Conservation (phyloP, 1,284 basidiomycete genomes). For the Stereum hirsutum region DNA sequence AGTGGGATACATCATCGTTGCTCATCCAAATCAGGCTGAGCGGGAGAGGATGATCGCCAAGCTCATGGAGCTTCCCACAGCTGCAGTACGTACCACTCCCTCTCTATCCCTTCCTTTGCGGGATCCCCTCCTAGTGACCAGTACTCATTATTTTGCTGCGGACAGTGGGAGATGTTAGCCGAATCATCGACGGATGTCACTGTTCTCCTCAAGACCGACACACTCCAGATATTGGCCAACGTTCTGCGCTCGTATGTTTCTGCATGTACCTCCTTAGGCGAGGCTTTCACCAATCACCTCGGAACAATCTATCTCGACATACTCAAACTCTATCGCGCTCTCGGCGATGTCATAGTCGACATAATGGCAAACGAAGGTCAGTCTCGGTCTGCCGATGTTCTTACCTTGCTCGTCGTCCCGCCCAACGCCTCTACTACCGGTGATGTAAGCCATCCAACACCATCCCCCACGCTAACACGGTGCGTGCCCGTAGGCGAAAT, state of each 20-base stretch:
- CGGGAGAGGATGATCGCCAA: conserved; percentile 95
- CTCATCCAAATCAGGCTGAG: conserved; percentile 96
- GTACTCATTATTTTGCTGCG: background rate
- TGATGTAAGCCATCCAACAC: too few relatives aligned
- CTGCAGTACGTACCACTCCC: conserved; percentile 53
- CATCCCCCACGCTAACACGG: too few relatives aligned
- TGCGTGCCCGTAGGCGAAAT: conserved; percentile 85
- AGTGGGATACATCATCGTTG: conserved; percentile 98
- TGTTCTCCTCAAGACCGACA: conserved; percentile 85
- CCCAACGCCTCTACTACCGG: too few relatives aligned
- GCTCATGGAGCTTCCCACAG: conserved; percentile 97
- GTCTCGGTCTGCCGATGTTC: conserved; percentile 14
- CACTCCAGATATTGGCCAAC: conserved; percentile 96
- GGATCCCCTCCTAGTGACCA: background rate
- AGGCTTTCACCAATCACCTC: conserved; percentile 95
- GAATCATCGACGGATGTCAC: conserved; percentile 93
- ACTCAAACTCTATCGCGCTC: conserved; percentile 96
- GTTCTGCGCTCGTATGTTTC: conserved; percentile 99
- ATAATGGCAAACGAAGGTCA: conserved; percentile 82
- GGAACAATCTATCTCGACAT: conserved; percentile 97
- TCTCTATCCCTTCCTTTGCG: background rate
- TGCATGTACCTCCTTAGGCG: conserved; percentile 94
- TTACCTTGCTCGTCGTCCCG: background rate
- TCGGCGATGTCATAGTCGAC: conserved; percentile 95
- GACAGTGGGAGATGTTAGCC: conserved; percentile 96